Percentiles rank a stretch among this genome's conserved stretches.
Conservation (phyloP, 1,284 basidiomycete genomes). For the Abortiporus biennis region DNA sequence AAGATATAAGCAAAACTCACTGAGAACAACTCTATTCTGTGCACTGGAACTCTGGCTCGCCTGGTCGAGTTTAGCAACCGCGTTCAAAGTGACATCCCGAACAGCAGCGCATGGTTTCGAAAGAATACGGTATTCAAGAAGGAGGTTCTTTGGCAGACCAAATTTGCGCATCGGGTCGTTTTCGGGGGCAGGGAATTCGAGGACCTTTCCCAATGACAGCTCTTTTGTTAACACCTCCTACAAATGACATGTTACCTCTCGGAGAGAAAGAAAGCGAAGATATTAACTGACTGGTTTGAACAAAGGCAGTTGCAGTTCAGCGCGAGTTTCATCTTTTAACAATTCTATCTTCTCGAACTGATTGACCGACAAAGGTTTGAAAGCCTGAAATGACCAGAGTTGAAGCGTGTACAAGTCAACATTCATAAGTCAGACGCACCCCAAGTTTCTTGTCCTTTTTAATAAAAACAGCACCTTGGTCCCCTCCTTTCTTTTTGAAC, state of each 20-base stretch:
- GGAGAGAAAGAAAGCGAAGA: background rate
- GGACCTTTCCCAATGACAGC: constrained; percentile 32
- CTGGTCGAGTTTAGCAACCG: constrained; percentile 42
- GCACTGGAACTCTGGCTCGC: constrained; percentile 36
- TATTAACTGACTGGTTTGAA: constrained; percentile 34
- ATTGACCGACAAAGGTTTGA: constrained; percentile 25
- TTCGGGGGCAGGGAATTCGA: constrained; percentile 35
- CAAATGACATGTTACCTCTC: background rate
- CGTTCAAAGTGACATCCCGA: constrained; percentile 52
- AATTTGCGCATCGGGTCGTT: constrained; percentile 51
- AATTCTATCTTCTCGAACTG: constrained; percentile 31
- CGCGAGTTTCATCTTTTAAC: constrained; percentile 19
- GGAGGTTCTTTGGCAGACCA: constrained; percentile 58
- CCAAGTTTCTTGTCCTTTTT: background rate
- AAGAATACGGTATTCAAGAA: constrained; percentile 67
- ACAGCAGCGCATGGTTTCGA: constrained; percentile 62
- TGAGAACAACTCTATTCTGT: constrained; percentile 52
- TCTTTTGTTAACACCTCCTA: constrained; percentile 31
- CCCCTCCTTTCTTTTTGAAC: background rate
- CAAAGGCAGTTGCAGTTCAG: constrained; percentile 27
- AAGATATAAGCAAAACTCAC: constrained; percentile 32
- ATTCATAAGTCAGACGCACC: background rate
- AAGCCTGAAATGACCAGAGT: background rate
- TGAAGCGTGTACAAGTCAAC: background rate
- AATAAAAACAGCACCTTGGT: background rate